These are phyloP conservation scores for Verticillium isaacii DNA, from an alignment of 2,329 filamentous ascomycete species.

Conservation along the genomic window DNA sequence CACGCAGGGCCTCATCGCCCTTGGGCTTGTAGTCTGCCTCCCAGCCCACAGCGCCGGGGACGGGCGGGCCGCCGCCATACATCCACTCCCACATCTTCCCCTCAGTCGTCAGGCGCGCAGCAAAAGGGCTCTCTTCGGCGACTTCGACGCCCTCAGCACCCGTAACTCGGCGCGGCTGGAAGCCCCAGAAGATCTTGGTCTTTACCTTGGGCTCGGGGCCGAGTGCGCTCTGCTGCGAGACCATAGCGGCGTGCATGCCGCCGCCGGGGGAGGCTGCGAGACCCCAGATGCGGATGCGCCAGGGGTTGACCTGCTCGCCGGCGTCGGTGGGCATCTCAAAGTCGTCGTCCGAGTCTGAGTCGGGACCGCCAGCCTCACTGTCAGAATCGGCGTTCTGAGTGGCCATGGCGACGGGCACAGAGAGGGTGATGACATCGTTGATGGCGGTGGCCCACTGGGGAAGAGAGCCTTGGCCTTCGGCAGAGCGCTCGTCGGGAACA, in stretches of 20 bases:
- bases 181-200: constrained; percentile 32
- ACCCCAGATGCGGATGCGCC: constrained; percentile 49
- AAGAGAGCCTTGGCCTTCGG: constrained; percentile 11
- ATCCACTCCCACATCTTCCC: constrained; percentile 53
- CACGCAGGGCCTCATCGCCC: constrained; percentile 20
- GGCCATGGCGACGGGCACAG: constrained; percentile 40
- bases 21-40: constrained; percentile 3
- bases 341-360: constrained; percentile 17
- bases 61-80: constrained; percentile 46
- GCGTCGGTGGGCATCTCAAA: constrained; percentile 27
- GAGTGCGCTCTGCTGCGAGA: constrained; percentile 42
- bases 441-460: constrained; percentile 46
- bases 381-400: constrained; percentile 29
- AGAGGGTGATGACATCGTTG: constrained; percentile 34
- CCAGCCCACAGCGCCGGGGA: constrained; percentile 28
- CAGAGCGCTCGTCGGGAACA: constrained; percentile 11
- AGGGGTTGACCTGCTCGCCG: constrained; percentile 38
- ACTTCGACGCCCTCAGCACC: constrained; percentile 1
- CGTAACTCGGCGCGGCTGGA: not conserved
- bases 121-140: constrained; percentile 1
- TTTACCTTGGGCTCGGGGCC: constrained; percentile 37
- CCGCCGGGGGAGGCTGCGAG: constrained; percentile 47
- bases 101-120: constrained; percentile 42
- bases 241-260: constrained; percentile 45
- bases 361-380: constrained; percentile 25